Base-by-base conservation (phyloP, 2,329 filamentous ascomycete species). In the Incumbomyces delicatus region DNA sequence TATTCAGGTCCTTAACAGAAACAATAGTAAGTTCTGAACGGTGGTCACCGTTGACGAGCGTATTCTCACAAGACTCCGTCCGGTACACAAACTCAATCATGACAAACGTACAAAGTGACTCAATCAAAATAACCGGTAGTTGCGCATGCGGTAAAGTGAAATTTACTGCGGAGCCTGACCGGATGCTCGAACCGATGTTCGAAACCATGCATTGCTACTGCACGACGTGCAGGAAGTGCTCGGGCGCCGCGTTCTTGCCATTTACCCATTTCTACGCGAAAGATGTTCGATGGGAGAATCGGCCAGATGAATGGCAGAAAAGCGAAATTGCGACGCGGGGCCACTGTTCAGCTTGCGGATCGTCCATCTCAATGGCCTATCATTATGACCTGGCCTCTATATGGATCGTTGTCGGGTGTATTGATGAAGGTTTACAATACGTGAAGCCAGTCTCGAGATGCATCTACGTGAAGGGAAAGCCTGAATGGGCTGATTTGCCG, bases 301-400 rank as follows among this genome's bases (percentile, higher is more conserved):
- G 43, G 61, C 60, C 37, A 46, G 56, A 33, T 48, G 53, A 8
- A 48, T 61, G 17, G 62, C 59, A 1, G 56, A 61, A 13, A 54
- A 70, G 66, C 18, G 58, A 65, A 1, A 50, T 60, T n/a, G 71
- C 69, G 14, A 63, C 64, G 10, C 62, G 71, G 29, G 65, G 61
- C 1, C 69, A 69, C 50, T 75, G 71, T 60, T 61, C 63, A 16
- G 59, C 57, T 11, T 74, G 72, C 49, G 72, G 72, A 14, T 66
- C 66, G 27, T 70, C 65, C 13, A 60, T 75, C 31, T 66, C 60
- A 6, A 73, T 75, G 65, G 52, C 49, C 22, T 69, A 69, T 46
- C 50, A 62, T 16, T 61, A 56, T 13, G 54, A 62, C 10, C 54
- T 59, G 7, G 60, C 63, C 8, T 40, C 30, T 0, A 63, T 66